These are phyloP conservation scores for Diaporthe australafricana DNA, from an alignment of 2,329 filamentous ascomycete genomes.

Conservation along the genomic window DNA sequence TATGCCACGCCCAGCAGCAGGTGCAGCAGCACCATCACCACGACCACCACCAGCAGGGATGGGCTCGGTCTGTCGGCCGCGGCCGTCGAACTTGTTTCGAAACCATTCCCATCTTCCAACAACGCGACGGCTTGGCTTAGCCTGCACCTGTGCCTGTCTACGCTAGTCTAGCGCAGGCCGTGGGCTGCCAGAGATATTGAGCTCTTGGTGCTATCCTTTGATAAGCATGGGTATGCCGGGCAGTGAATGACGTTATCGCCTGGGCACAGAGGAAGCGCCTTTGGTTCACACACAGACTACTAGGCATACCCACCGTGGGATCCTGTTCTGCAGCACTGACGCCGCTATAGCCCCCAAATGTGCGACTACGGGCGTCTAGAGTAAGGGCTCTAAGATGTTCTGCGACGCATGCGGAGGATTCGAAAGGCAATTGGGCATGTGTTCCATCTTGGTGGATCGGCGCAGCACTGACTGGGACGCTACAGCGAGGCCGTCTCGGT, in stretches of 20 bases:
- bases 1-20: too few species aligned
- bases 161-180: not conserved
- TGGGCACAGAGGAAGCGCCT: constrained; percentile 10
- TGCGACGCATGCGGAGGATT: constrained; percentile 17
- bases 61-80: constrained; percentile 14
- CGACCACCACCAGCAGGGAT: not conserved
- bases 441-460: constrained; percentile 1
- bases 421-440: not conserved
- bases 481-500: not conserved
- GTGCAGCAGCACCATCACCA: too few species aligned
- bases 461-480: constrained; percentile 19
- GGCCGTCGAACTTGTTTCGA: constrained; percentile 17
- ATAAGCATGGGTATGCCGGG: constrained; percentile 6
- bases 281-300: not conserved
- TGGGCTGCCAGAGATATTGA: not conserved
- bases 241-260: constrained; percentile 16
- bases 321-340: constrained; percentile 8
- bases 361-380: constrained; percentile 2
- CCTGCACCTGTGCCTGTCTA: not conserved
- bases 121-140: not conserved
- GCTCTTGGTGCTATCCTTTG: not conserved
- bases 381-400: not conserved
- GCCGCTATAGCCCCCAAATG: not conserved
- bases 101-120: constrained; percentile 10
- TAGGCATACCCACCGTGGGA: not conserved